phyloP scores from a whole-genome alignment of 164 flowering plant species.

The Chimonanthus praecox region DNA sequence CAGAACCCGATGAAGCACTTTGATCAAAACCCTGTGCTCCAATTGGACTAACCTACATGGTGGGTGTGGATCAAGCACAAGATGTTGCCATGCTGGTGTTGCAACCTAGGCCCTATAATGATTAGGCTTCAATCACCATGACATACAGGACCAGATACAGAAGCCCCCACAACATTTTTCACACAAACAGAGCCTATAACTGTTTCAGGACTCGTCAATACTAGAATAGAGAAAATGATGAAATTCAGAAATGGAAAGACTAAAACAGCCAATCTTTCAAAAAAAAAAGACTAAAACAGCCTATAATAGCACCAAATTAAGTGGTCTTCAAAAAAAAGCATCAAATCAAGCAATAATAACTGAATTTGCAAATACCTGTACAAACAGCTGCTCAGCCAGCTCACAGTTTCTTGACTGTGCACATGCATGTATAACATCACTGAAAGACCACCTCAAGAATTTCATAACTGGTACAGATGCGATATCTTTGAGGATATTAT shows the following conservation, averaged over 20 bases:
- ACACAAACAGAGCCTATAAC: too few species aligned
- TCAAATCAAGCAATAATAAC: too few species aligned
- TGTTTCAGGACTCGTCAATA: too few species aligned
- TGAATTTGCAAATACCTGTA: conserved; percentile 44
- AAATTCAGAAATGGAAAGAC: neutral
- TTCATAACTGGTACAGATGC: conserved; percentile 23
- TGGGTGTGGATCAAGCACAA: too few species aligned
- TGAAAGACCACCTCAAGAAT: conserved; percentile 62
- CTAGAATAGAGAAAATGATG: neutral
- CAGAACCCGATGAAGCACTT: too few species aligned
- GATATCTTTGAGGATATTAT: conserved; percentile 8
- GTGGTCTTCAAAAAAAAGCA: neutral
- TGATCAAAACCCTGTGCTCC: too few species aligned
- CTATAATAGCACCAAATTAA: neutral
- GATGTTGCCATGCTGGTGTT: too few species aligned
- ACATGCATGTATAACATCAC: conserved; percentile 61
- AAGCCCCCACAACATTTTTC: too few species aligned
- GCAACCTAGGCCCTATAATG: too few species aligned
- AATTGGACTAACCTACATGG: too few species aligned
- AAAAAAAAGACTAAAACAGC: neutral
- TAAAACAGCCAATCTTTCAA: neutral
- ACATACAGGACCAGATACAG: too few species aligned
- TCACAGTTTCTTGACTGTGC: conserved; percentile 36
- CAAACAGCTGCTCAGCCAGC: conserved; percentile 62
- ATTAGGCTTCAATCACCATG: too few species aligned